Evolutionary conservation across 2,329 filamentous ascomycete genomes (phyloP).

Genomic region (Thermochaetoides dissita): DNA sequence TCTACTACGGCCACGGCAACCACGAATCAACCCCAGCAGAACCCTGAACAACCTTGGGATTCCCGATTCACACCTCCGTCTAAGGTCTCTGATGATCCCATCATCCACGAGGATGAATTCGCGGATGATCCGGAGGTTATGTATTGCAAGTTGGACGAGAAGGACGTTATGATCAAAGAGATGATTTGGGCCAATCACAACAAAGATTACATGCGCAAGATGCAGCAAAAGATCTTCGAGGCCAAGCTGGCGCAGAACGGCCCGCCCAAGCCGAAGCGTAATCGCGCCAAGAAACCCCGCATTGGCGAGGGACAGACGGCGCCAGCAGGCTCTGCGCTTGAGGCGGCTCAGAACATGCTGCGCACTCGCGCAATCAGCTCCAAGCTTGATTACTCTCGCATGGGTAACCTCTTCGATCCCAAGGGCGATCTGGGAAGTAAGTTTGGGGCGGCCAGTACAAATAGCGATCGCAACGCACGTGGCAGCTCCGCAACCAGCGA

Average conservation of each 20-base stretch:
- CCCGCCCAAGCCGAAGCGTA: slow-evolving; percentile 43
- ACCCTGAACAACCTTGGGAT: neutral
- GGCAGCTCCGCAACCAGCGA: slow-evolving; percentile 21
- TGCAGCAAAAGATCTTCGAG: slow-evolving; percentile 71
- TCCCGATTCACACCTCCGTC: neutral
- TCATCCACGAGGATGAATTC: slow-evolving; percentile 70
- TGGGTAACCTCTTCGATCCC: slow-evolving; percentile 40
- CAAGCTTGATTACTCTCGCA: slow-evolving; percentile 60
- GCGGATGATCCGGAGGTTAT: slow-evolving; percentile 77
- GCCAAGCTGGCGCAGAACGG: slow-evolving; percentile 41
- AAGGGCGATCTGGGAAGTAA: no score
- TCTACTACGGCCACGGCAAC: neutral
- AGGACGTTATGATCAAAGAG: slow-evolving; percentile 72
- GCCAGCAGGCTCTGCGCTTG: slow-evolving; percentile 52
- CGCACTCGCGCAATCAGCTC: slow-evolving; percentile 56
- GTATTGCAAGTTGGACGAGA: slow-evolving; percentile 59
- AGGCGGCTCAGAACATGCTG: slow-evolving; percentile 54
- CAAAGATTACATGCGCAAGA: slow-evolving; percentile 77
- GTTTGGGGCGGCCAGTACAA: no score
- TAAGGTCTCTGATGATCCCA: slow-evolving; percentile 41
- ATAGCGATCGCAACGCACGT: slow-evolving; percentile 9
- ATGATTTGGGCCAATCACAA: slow-evolving; percentile 91
- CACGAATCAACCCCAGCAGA: neutral
- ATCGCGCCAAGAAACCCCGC: slow-evolving; percentile 33
- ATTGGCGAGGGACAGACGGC: slow-evolving; percentile 53